A percentile compares a stretch with the other conserved stretches of the same genome.
Evolutionary conservation across 768 basidiomycete species (phyloP).

Genomic region (Artomyces pyxidatus): DNA sequence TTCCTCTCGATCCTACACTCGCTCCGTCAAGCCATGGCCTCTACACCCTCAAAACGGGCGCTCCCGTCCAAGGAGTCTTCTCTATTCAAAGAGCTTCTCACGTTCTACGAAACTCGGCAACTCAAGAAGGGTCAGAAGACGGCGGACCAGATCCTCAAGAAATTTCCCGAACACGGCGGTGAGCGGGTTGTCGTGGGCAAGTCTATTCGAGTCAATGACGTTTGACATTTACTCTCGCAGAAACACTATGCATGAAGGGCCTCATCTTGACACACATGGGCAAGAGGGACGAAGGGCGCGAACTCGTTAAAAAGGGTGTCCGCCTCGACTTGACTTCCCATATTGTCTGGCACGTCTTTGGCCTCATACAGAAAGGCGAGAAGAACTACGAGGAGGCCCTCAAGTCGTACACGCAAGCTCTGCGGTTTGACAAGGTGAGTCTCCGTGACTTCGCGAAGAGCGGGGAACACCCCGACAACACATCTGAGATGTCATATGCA

Average conservation of each 20-base stretch:
- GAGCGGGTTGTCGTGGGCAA: slow-evolving; percentile 42
- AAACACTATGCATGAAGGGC: slow-evolving; percentile 96
- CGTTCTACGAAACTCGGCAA: slow-evolving; percentile 82
- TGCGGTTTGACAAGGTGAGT: slow-evolving; percentile 81
- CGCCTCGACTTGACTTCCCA: slow-evolving; percentile 78
- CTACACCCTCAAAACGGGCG: slow-evolving; percentile 35
- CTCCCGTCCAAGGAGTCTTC: slow-evolving; percentile 78
- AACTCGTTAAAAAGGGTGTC: slow-evolving; percentile 79
- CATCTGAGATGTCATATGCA: too few species aligned
- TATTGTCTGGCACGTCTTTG: slow-evolving; percentile 98
- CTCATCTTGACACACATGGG: slow-evolving; percentile 78
- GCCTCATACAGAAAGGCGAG: slow-evolving; percentile 88
- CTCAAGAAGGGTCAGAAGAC: slow-evolving; percentile 86
- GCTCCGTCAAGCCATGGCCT: slow-evolving; percentile 18
- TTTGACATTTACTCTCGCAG: too few species aligned
- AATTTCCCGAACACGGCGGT: slow-evolving; percentile 95
- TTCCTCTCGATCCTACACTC: not conserved
- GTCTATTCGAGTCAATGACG: too few species aligned
- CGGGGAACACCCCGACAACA: too few species aligned
- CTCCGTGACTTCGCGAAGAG: too few species aligned
- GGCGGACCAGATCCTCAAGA: slow-evolving; percentile 91
- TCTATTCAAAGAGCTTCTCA: slow-evolving; percentile 81
- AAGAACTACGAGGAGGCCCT: slow-evolving; percentile 93
- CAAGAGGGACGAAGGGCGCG: slow-evolving; percentile 70
- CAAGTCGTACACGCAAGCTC: slow-evolving; percentile 85